phyloP scores from a whole-genome alignment of 83 land plant species.

The Larix sibirica region DNA sequence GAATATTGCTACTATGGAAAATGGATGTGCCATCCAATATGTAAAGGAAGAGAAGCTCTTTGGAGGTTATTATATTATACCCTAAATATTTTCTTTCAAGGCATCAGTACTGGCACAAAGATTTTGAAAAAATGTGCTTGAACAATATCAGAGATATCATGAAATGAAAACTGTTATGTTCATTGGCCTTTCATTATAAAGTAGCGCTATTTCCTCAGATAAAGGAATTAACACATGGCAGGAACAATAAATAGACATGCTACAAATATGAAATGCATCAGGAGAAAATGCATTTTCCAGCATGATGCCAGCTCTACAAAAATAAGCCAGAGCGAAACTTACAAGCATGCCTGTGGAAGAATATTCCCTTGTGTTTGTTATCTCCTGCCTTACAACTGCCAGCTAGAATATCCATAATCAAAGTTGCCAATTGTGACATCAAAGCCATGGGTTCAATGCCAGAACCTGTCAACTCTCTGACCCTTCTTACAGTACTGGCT shows the following conservation, averaged over 20 bases:
- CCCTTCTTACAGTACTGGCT: constrained; percentile 77
- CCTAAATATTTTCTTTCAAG: neutral
- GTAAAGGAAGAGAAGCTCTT: neutral
- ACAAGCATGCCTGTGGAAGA: constrained; percentile 37
- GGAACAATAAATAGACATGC: neutral
- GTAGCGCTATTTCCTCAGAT: too few species aligned
- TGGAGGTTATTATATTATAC: neutral
- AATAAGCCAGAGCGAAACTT: constrained; percentile 27
- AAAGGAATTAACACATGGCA: too few species aligned
- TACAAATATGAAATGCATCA: neutral
- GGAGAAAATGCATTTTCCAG: constrained; percentile 15
- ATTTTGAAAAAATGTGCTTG: neutral
- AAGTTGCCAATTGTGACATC: constrained; percentile 72
- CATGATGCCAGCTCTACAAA: neutral
- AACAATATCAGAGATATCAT: neutral
- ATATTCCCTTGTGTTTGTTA: constrained; percentile 16
- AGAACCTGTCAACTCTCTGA: constrained; percentile 76
- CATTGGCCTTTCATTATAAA: too few species aligned
- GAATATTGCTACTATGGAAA: neutral
- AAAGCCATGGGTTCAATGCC: constrained; percentile 82
- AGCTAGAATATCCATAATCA: constrained; percentile 78
- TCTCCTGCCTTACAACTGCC: constrained; percentile 40
- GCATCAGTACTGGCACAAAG: neutral
- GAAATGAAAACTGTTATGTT: neutral
- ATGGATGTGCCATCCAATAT: neutral